A percentile compares a stretch with the other conserved stretches of the same genome.
phyloP scores from a whole-genome alignment of 305 asterid genomes.

The Solanum hybrid region DNA sequence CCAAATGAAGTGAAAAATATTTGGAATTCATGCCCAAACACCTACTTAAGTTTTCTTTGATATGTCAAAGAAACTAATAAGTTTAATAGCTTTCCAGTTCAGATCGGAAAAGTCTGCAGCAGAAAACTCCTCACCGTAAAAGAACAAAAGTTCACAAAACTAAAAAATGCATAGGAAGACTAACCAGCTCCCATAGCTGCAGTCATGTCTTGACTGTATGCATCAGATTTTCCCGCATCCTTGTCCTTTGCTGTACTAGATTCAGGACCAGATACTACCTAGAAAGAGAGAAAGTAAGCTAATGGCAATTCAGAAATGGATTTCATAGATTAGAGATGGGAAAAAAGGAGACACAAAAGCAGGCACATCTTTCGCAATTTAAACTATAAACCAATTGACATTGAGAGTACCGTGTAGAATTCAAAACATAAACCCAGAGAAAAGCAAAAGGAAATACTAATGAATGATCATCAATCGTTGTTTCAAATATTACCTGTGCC shows the following conservation, averaged over 20 bases:
- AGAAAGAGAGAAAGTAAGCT: conserved; percentile 1
- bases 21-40: background rate
- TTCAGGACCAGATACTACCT: conserved; percentile 73
- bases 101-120: background rate
- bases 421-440: background rate
- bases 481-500: conserved; percentile 33
- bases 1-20: background rate
- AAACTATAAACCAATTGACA: background rate
- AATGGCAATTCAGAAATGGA: background rate
- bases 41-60: background rate
- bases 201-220: conserved; percentile 86
- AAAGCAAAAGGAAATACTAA: background rate
- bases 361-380: background rate
- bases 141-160: background rate
- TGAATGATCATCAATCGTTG: background rate
- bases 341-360: background rate
- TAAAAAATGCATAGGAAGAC: conserved; percentile 3
- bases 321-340: background rate
- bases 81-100: background rate
- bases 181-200: conserved; percentile 97
- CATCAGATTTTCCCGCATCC: conserved; percentile 54
- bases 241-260: conserved; percentile 25
- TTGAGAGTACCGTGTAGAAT: background rate
- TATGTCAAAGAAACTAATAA: background rate
- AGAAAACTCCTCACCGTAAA: background rate